A percentile compares a stretch with the other conserved stretches of the same genome.
phyloP scores from a whole-genome alignment of 768 basidiomycete genomes.

The Psilocybe cubensis region DNA sequence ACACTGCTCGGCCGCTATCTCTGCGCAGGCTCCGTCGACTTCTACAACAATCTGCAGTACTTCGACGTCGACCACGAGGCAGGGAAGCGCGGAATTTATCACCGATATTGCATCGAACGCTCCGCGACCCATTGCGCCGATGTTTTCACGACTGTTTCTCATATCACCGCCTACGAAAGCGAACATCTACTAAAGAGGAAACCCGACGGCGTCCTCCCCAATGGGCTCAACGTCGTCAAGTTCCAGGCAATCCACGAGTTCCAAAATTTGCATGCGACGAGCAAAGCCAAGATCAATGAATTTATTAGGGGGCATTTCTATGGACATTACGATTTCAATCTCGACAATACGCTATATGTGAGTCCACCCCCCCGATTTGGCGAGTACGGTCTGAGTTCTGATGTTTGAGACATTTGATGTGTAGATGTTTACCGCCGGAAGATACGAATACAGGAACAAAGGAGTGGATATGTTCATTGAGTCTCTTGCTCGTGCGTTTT shows the following conservation, averaged over 20 bases:
- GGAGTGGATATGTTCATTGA: conserved; percentile 99
- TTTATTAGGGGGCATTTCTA: conserved; percentile 98
- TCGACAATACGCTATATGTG: conserved; percentile 89
- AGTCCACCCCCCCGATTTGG: conserved; percentile 30
- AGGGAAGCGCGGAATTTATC: conserved; percentile 98
- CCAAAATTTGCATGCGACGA: conserved; percentile 90
- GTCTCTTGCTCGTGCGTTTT: conserved; percentile 74
- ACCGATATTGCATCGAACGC: conserved; percentile 96
- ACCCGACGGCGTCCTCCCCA: conserved; percentile 95
- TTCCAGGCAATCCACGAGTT: conserved; percentile 99
- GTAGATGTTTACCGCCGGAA: conserved; percentile 99
- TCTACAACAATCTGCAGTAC: conserved; percentile 99
- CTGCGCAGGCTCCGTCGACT: conserved; percentile 97
- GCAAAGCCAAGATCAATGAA: conserved; percentile 98
- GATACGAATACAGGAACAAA: conserved; percentile 99
- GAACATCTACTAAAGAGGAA: conserved; percentile 98
- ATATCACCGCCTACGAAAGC: conserved; percentile 97
- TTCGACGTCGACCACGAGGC: conserved; percentile 99
- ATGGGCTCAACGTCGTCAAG: conserved; percentile 98
- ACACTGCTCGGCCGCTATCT: conserved; percentile 98
- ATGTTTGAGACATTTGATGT: conserved; percentile 4
- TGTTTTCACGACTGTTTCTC: conserved; percentile 97
- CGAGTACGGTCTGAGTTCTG: background rate
- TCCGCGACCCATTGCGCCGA: conserved; percentile 94
- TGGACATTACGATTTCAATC: conserved; percentile 95